Evolutionary conservation across 2,329 filamentous ascomycete species (phyloP), one percentile per base, ranked within the genome.

Genomic region (Aspergillus novoparasiticus): DNA sequence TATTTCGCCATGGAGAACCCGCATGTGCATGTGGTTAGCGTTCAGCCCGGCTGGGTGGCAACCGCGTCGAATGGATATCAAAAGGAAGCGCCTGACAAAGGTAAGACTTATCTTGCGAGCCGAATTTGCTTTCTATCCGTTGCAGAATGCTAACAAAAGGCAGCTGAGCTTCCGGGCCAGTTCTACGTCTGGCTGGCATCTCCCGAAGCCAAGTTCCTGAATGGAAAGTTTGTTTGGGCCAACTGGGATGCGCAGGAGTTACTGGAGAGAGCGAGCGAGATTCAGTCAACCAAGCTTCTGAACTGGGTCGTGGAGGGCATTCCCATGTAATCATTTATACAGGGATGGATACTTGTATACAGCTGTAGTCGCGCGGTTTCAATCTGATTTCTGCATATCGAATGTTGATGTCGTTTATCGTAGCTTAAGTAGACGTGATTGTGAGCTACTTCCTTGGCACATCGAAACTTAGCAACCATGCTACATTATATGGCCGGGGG

Each of bases 191-290:
- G 82, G 82, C 69, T 80, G 30, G 75, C 79, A 0, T 80, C 76
- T 30, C 66, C 77, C 1, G 81, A 85, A 64, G 82, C 83, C 0
- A 68, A 65, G 6, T 85, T 85, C 64, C 67, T 86, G 30, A 81
- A 78, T 46, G 75, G 79, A 3, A 81, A 80, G 54, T 80, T 81
- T 26, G 68, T 85, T 0, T 85, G 81, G 79, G 76, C 79, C 12
- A 81, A 82, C 26, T 86, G 83, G 83, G 84, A 86, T 68, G 77
- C 85, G 0, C 76, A 82, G 45, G 83, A 85, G 66, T 75, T 86
- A 39, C 81, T 81, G 68, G 71, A 73, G 0, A 69, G 71, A 43
- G 76, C 74, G 5, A 70, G 73, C 28, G 75, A 80, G 63, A 71
- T 83, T 46, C 45, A 30, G 30, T 28, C 34, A 43, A 45, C 43